Evolutionary conservation across 2,329 filamentous ascomycete species (phyloP).

Genomic region (Aspergillus brasiliensis): DNA sequence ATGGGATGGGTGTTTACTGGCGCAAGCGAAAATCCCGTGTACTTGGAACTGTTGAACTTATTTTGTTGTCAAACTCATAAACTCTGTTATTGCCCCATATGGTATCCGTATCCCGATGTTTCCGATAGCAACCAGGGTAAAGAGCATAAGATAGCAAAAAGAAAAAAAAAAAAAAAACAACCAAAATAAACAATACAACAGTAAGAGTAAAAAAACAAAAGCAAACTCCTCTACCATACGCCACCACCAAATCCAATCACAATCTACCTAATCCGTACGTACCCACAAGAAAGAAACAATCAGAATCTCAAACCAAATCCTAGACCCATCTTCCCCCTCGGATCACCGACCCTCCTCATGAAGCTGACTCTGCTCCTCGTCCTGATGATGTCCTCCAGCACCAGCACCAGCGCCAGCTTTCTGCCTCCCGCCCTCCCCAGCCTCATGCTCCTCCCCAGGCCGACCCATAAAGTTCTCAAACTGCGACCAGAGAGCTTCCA

Average conservation of each 20-base stretch:
- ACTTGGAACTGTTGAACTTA: constrained; percentile 18
- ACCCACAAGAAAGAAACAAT: not conserved
- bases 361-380: constrained; percentile 24
- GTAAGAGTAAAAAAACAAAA: not conserved
- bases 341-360: constrained; percentile 24
- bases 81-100: not conserved
- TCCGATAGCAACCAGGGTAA: constrained; percentile 4
- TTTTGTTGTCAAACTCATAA: not conserved
- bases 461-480: constrained; percentile 96
- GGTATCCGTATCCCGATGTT: not conserved
- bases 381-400: not conserved
- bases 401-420: constrained; percentile 21
- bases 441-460: constrained; percentile 50
- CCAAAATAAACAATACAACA: not conserved
- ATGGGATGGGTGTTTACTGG: constrained; percentile 43
- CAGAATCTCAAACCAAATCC: not conserved
- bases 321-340: constrained; percentile 12
- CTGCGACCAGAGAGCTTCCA: constrained; percentile 94
- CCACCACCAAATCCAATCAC: not conserved
- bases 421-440: constrained; percentile 27
- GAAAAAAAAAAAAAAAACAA: not conserved
- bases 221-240: not conserved
- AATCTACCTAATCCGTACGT: not conserved
- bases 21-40: constrained; percentile 31
- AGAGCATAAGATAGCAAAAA: too few relatives aligned